Conservation (phyloP, 129 eudicot species). For the Chrysanthemum lavandulifolium region DNA sequence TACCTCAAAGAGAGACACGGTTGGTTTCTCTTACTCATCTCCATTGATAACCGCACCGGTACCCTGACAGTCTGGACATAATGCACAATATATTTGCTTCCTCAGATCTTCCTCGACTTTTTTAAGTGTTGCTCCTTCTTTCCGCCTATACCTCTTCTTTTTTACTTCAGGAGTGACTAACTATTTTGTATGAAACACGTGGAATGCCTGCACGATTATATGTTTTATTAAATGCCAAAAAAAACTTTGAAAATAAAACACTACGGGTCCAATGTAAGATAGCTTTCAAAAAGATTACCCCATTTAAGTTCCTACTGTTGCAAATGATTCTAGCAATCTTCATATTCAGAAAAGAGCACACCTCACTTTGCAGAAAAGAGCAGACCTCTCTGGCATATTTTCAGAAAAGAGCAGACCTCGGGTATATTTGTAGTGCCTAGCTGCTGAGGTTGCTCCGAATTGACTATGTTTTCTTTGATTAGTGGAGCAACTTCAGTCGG, state of each 20-base stretch:
- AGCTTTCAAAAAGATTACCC: conserved; percentile 43
- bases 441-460: no score
- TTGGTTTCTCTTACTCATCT: conserved; percentile 77
- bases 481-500: no score
- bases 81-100: conserved; percentile 48
- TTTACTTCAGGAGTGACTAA: conserved; percentile 36
- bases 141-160: conserved; percentile 48
- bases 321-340: conserved; percentile 83
- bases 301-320: conserved; percentile 83
- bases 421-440: no score
- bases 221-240: no score
- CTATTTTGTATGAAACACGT: conserved; percentile 63
- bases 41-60: conserved; percentile 55
- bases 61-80: no score
- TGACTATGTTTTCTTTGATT: no score
- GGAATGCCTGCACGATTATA: conserved; percentile 76
- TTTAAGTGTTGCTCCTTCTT: conserved; percentile 41
- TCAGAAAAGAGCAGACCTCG: no score
- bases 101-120: conserved; percentile 29
- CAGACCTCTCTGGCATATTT: no score
- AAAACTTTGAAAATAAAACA: no score
- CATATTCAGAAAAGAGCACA: conserved; percentile 43
- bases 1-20: conserved; percentile 74
- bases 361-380: no score
- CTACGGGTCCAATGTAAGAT: no score